Conservation (phyloP, 768 basidiomycete genomes). For the Melanogaster broomeanus region DNA sequence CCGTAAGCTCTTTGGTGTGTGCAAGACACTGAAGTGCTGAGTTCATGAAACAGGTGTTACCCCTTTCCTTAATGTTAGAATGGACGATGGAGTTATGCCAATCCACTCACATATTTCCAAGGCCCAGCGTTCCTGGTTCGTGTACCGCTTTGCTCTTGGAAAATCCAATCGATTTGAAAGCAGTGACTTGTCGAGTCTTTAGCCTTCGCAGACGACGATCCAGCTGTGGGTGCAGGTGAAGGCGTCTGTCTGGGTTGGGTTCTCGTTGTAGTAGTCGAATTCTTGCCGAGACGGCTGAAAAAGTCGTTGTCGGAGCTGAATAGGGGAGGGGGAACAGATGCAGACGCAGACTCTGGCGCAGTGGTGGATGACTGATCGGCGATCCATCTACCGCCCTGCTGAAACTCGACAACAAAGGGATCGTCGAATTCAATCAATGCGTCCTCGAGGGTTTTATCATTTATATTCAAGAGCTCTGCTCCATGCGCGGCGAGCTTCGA, state of each 20-base stretch:
- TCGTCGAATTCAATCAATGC: slow-evolving; percentile 61
- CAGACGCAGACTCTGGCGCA: slow-evolving; percentile 5
- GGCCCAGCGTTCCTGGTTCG: slow-evolving; percentile 80
- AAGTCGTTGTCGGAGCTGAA: slow-evolving; percentile 58
- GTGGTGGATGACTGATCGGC: slow-evolving; percentile 35
- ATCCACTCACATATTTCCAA: slow-evolving; percentile 78
- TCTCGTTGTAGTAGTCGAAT: slow-evolving; percentile 19
- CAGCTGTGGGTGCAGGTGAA: slow-evolving; percentile 18
- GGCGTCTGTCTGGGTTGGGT: slow-evolving; percentile 25
- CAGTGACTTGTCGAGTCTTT: slow-evolving; percentile 26
- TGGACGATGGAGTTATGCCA: neutral
- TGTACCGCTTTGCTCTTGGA: slow-evolving; percentile 39
- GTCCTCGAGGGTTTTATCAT: slow-evolving; percentile 56
- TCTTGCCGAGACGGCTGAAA: slow-evolving; percentile 46
- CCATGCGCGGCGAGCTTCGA: slow-evolving; percentile 27
- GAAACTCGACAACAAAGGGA: slow-evolving; percentile 77
- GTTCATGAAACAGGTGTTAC: slow-evolving; percentile 99
- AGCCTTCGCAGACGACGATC: slow-evolving; percentile 21
- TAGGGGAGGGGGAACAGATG: slow-evolving; percentile 44
- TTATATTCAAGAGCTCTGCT: slow-evolving; percentile 44
- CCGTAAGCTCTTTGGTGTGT: slow-evolving; percentile 84
- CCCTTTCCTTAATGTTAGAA: slow-evolving; percentile 47
- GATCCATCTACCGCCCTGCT: slow-evolving; percentile 59
- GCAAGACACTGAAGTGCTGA: slow-evolving; percentile 95
- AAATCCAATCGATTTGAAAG: slow-evolving; percentile 36